A percentile compares a stretch with the other conserved stretches of the same genome.
phyloP scores from a whole-genome alignment of 192 early-diverging fungal species.

The Coemansia sp. region DNA sequence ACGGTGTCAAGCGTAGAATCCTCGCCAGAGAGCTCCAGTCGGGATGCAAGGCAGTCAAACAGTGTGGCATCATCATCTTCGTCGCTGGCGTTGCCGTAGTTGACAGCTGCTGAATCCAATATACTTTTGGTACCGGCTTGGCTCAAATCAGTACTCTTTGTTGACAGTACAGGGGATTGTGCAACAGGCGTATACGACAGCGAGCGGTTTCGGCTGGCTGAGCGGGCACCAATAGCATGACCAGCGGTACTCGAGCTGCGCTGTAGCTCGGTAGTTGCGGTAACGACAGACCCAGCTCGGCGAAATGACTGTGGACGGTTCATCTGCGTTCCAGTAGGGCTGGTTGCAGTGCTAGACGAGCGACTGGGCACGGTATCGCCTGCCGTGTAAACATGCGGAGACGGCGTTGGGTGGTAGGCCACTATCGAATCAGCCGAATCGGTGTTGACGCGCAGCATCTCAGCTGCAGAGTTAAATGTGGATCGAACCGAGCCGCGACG shows the following conservation, averaged over 20 bases:
- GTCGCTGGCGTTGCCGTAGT: background rate
- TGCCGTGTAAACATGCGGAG: constrained; percentile 6
- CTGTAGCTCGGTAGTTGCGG: constrained; percentile 25
- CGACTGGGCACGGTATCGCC: background rate
- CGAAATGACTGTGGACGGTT: constrained; percentile 12
- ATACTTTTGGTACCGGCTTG: background rate
- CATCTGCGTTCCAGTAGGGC: constrained; percentile 20
- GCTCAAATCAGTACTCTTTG: background rate
- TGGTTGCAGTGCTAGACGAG: constrained; percentile 17
- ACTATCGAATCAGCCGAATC: background rate
- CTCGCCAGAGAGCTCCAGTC: background rate
- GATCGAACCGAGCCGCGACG: constrained; percentile 40
- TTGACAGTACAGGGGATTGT: constrained; percentile 4
- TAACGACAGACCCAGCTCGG: constrained; percentile 22
- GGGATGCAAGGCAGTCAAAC: constrained; percentile 3
- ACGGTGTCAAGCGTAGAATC: constrained; percentile 6
- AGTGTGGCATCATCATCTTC: background rate
- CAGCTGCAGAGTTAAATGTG: constrained; percentile 19
- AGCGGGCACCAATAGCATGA: background rate
- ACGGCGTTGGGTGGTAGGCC: constrained; percentile 11
- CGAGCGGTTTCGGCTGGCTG: constrained; percentile 20
- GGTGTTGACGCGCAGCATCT: constrained; percentile 13
- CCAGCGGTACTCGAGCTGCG: constrained; percentile 25
- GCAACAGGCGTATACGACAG: constrained; percentile 22
- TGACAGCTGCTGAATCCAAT: background rate